Conservation (phyloP, 2,329 filamentous ascomycete species). For the Epichloe sp. region DNA sequence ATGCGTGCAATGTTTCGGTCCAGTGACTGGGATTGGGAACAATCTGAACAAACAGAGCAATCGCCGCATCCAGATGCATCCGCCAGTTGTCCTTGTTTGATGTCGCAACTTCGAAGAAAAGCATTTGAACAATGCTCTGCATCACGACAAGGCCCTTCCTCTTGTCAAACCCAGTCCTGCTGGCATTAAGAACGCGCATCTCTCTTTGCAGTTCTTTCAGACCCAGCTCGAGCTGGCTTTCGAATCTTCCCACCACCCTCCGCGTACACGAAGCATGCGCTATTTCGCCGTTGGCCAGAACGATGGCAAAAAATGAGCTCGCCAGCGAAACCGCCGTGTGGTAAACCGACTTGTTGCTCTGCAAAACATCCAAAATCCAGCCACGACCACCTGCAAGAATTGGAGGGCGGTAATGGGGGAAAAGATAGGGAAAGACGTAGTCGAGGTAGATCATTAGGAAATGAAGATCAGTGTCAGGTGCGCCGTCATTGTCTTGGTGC, state of each 20-base stretch:
- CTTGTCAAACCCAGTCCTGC: constrained; percentile 17
- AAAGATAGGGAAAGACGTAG: constrained; percentile 47
- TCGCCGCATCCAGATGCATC: constrained; percentile 35
- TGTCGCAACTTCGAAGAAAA: constrained; percentile 37
- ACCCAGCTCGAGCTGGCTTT: constrained; percentile 30
- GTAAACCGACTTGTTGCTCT: constrained; percentile 43
- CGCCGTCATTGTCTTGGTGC: constrained; percentile 10
- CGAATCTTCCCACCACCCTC: constrained; percentile 25
- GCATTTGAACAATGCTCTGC: constrained; percentile 38
- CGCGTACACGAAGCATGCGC: constrained; percentile 22
- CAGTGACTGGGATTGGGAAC: constrained; percentile 24
- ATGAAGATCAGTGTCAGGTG: constrained; percentile 21
- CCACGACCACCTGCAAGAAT: constrained; percentile 42
- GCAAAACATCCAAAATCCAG: constrained; percentile 45
- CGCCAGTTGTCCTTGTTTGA: constrained; percentile 35
- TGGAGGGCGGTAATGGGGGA: constrained; percentile 47
- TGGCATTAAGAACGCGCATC: constrained; percentile 23
- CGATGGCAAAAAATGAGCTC: constrained; percentile 40
- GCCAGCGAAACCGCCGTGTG: constrained; percentile 43
- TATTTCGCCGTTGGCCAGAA: constrained; percentile 22
- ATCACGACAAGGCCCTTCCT: constrained; percentile 27
- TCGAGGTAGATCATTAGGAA: constrained; percentile 48
- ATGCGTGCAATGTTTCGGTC: constrained; percentile 20
- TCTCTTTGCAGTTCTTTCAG: constrained; percentile 31
- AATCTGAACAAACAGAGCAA: constrained; percentile 35